Percentiles rank a stretch among this genome's conserved stretches.
These are phyloP conservation scores for Fusarium duplospermum DNA, from an alignment of 2,329 filamentous ascomycete genomes.

Conservation along the genomic window DNA sequence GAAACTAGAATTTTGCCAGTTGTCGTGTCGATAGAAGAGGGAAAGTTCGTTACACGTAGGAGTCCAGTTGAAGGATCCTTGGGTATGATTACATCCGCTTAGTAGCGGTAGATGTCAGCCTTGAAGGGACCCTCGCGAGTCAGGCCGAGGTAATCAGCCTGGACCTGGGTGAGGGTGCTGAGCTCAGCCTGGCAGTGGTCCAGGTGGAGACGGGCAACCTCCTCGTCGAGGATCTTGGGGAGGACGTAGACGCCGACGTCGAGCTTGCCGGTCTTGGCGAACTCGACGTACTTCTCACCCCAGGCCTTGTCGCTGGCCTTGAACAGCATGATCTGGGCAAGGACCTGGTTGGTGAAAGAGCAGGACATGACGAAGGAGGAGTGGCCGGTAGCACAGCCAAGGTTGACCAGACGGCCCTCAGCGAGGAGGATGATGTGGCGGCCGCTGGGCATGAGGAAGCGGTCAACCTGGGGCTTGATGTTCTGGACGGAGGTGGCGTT, in stretches of 20 bases:
- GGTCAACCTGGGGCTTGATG: slow-evolving; percentile 99
- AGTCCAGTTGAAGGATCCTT: slow-evolving; percentile 55
- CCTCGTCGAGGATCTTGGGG: slow-evolving; percentile 99
- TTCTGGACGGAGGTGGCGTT: slow-evolving; percentile 94
- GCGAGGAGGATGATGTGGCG: slow-evolving; percentile 98
- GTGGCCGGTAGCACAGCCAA: slow-evolving; percentile 98
- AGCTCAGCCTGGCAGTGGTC: slow-evolving; percentile 95
- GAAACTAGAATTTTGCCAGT: slow-evolving; percentile 56
- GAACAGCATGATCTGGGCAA: slow-evolving; percentile 98
- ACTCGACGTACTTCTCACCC: slow-evolving; percentile 94
- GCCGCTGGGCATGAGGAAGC: slow-evolving; percentile 93
- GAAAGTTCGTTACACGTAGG: slow-evolving; percentile 52
- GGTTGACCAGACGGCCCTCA: slow-evolving; percentile 98
- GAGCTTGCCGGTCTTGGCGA: slow-evolving; percentile 91
- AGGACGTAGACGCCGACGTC: slow-evolving; percentile 91
- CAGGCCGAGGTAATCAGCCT: slow-evolving; percentile 95
- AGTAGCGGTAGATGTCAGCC: slow-evolving; percentile 73
- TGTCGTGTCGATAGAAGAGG: slow-evolving; percentile 47
- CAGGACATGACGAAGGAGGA: slow-evolving; percentile 99
- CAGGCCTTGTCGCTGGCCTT: slow-evolving; percentile 91
- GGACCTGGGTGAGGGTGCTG: slow-evolving; percentile 82
- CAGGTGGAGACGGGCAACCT: slow-evolving; percentile 94
- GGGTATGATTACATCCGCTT: slow-evolving; percentile 52
- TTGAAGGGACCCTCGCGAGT: slow-evolving; percentile 92
- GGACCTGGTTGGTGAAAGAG: slow-evolving; percentile 99